Base-by-base conservation (phyloP, 306 rosid species). In the Medicago arabica region DNA sequence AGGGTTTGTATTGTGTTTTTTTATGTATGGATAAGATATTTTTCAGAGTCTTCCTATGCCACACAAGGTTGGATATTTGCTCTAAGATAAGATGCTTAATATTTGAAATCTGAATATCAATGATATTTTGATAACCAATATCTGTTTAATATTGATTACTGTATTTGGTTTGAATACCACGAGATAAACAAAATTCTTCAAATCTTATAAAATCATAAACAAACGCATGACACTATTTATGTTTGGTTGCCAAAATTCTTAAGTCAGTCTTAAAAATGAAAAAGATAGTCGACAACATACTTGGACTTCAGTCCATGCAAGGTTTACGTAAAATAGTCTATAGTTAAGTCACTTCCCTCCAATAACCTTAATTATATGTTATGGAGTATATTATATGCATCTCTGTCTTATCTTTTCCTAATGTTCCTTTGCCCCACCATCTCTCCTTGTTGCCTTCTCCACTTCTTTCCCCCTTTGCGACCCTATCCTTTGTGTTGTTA, bases 1-100 rank as follows among this genome's bases (percentile, higher is more conserved):
- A 70, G 83, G 69, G 79, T 62, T 57, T 34, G 86, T 78, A 34
- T 61, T 67, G 49, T 47, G 66, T 67, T 69, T 65, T 81, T 64
- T 69, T 58, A 57, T 57, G 66, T 64, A 12, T 72, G 49, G 25
- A 78, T 67, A 47, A 50, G 67, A 61, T 68, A 58, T 60, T 67
- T 71, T 74, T 14, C 68, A 59, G 40, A 12, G 53, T 82, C 47
- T 28, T 72, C 49, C 16, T 51, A 41, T 65, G 59, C 40, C 25
- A 75, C 44, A 49, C 34, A 12, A 63, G n/a, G 61, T 74, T 65
- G 8, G 40, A 4, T 63, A 11, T 31, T 66, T 55, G 17, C 36
- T 51, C 53, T 67, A 53, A 23, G 9, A 23, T 67, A 53, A 23
- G 9, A 23, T 60, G 50, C 41, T 23, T 47, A 39, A 38, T 41